A percentile compares a stretch with the other conserved stretches of the same genome.
Conservation (phyloP, 495 filamentous ascomycete genomes). For the Pyrenula aspistea region DNA sequence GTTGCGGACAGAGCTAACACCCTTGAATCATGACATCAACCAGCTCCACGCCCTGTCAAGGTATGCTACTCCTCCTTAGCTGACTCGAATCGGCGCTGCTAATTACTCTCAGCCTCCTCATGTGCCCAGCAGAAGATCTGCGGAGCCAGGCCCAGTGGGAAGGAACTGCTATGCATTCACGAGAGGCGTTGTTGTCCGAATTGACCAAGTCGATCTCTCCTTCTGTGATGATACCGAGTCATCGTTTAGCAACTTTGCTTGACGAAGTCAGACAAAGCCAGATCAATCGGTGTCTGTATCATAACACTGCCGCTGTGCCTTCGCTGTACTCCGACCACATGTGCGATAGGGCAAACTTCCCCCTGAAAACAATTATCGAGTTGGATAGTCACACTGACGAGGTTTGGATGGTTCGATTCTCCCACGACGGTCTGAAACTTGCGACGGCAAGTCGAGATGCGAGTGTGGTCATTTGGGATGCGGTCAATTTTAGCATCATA, state of each 20-base stretch:
- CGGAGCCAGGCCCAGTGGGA: conserved; percentile 80
- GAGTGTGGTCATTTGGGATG: conserved; percentile 72
- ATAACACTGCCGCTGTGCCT: conserved; percentile 66
- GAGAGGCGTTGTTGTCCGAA: conserved; percentile 62
- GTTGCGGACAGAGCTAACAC: conserved; percentile 77
- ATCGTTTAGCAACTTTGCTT: conserved; percentile 77
- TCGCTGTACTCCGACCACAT: conserved; percentile 83
- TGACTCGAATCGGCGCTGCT: conserved; percentile 1
- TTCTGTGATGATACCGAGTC: conserved; percentile 95
- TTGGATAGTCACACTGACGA: conserved; percentile 70
- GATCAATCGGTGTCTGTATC: conserved; percentile 74
- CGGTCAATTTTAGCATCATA: conserved; percentile 50
- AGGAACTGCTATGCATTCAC: conserved; percentile 67
- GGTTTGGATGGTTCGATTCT: conserved; percentile 85
- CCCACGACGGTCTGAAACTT: conserved; percentile 73
- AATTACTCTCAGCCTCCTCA: conserved; percentile 51
- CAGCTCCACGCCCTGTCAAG: conserved; percentile 75
- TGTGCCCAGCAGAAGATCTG: conserved; percentile 75
- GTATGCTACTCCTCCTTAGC: conserved; percentile 24
- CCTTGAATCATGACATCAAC: conserved; percentile 65
- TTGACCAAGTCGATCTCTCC: conserved; percentile 87
- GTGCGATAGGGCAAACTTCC: conserved; percentile 73
- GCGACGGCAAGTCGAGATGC: conserved; percentile 71
- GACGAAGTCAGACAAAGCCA: conserved; percentile 71
- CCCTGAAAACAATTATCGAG: conserved; percentile 49